Percentiles rank a stretch among this genome's conserved stretches.
These are phyloP conservation scores for Luvunga scandens DNA, from an alignment of 345 rosid genomes.

Conservation along the genomic window DNA sequence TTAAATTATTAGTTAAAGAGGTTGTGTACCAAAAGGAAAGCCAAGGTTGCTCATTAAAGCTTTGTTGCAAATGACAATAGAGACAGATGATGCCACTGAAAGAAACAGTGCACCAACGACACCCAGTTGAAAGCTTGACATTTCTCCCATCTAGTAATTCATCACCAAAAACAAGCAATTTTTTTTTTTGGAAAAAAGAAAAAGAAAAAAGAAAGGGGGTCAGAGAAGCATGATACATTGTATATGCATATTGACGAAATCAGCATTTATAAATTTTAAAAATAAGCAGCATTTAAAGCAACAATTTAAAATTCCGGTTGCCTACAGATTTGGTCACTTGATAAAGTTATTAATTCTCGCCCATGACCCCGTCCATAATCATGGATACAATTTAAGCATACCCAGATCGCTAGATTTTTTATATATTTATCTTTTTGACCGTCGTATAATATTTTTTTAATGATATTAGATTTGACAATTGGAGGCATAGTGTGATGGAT, in stretches of 20 bases:
- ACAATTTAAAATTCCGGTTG: neutral
- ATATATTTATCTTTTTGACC: neutral
- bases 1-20: too few relatives aligned
- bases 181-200: too few relatives aligned
- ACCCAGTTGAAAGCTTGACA: constrained; percentile 79
- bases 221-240: neutral
- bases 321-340: neutral
- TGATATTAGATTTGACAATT: too few relatives aligned
- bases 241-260: neutral
- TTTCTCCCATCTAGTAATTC: constrained; percentile 68
- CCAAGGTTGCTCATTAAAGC: constrained; percentile 99
- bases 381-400: neutral
- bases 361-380: neutral
- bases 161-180: neutral
- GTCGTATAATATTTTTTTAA: neutral
- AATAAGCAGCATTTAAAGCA: neutral
- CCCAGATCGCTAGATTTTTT: neutral
- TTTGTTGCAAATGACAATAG: constrained; percentile 99
- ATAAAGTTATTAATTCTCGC: neutral
- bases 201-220: neutral
- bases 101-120: constrained; percentile 88
- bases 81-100: constrained; percentile 95
- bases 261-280: neutral
- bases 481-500: too few relatives aligned
- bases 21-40: constrained; percentile 84